Evolutionary conservation across 23 red algal genomes (phyloP), one percentile per base, ranked within the genome.

Genomic region (Gracilaria domingensis): DNA sequence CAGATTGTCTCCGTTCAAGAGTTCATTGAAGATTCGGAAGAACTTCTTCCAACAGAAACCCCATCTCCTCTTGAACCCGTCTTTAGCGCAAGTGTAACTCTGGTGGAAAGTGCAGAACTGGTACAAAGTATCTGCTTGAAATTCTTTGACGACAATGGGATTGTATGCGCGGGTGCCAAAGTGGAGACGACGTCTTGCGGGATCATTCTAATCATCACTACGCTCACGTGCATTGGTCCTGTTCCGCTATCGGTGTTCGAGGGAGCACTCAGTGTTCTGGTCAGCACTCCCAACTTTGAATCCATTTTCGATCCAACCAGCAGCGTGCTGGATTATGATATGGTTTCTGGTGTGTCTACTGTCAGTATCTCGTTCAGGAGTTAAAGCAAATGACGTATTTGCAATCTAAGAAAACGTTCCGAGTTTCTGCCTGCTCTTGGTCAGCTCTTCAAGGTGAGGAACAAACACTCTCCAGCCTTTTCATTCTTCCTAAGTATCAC

Each of bases 311-410:
- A 69, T 37, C 9, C 64, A 32, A 13, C 64, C 8, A 69, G 64
- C 64, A 69, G 64, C 64, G 33, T 18, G 32, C 32, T 69, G 30
- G 64, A 69, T 17, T 69, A 69, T 36, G 64, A 69, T 37, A 69
- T 69, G 64, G 64, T 69, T 69, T 69, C 64, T 37, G 64, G 64
- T 14, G 64, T 69, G 16, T 69, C 64, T 37, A 69, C 64, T 2
- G 11, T 69, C 8, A 0, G 6, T 23, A 69, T 69, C 16, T 69
- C 64, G 29, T 69, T 69, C 64, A 36, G 7, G 16, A 34, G 30
- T 37, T 69, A 32, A 69, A 9, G 4, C 4, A 37, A 17, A 1
- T 17, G 2, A 14, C 1, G 18, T 7, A 55, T 20, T 20, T 55
- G 51, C 51, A 55, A 55, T 55, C 51, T n/a, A n/a, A n/a, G n/a